Base-by-base conservation (phyloP, 108 stramenopile genomes). In the Schizochytrium sp. region DNA sequence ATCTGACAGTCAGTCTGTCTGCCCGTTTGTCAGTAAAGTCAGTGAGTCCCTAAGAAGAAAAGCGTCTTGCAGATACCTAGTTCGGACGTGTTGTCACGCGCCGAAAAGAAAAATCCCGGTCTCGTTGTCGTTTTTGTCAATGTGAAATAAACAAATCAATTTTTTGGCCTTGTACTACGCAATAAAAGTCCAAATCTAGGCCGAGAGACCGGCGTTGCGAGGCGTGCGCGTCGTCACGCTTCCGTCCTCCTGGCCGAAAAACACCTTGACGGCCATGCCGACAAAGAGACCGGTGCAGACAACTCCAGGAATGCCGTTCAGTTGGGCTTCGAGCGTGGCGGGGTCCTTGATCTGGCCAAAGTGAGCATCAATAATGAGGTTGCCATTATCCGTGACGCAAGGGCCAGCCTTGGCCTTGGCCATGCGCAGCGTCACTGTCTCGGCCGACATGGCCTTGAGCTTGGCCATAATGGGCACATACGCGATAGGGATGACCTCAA, bases 231-330 rank as follows among this genome's bases (percentile, higher is more conserved):
- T 83, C 5, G 48, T 83, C 43, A 92, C 92, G 92, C 97, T 97
- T 63, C 99, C 99, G 76, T 98, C 97, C 14, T 90, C 88, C 72
- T 98, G 97, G 47, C 98, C 99, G 90, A 98, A 97, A 87, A 98
- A 97, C 58, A 97, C 97, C 58, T 96, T 97, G 44, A 97, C 96
- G 19, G 98, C 95, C 98, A 99, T 98, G 76, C 96, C 97, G 83
- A 96, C 95, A 93, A 99, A 99, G 57, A 99, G 93, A 43, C 99
- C 99, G 92, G 98, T 98, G 83, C 98, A 98, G 19, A 99, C 98
- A 58, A 98, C 98, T 19, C 99, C 98, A 23, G 96, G 96, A 14
- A 96, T 97, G 89, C 95, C 96, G 93, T 97, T 97, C 60, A 99
- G 89, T 88, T 97, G 96, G 10, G 25, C 28, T 18, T 97, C 97